These are phyloP conservation scores for Fusarium metavorans DNA, from an alignment of 2,329 filamentous ascomycete genomes.

Conservation along the genomic window DNA sequence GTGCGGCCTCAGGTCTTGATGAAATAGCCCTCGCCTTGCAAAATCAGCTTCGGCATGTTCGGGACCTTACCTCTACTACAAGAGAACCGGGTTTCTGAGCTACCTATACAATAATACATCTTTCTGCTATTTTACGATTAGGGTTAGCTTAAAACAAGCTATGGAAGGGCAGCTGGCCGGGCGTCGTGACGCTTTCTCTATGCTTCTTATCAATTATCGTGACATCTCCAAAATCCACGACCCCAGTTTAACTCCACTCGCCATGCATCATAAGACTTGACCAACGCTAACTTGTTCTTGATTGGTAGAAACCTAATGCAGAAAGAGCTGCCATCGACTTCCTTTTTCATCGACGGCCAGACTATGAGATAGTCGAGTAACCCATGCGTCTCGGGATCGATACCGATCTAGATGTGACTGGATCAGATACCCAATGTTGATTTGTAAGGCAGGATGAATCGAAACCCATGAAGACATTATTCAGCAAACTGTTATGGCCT, in stretches of 20 bases:
- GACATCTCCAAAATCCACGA: neutral
- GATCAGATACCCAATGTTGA: neutral
- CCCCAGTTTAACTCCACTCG: neutral
- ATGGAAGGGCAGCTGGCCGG: neutral
- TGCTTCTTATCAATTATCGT: neutral
- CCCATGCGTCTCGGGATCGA: neutral
- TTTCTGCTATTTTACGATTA: neutral
- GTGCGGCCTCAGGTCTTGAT: too few species aligned
- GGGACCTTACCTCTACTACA: neutral
- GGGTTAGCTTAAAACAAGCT: neutral
- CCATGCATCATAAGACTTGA: neutral
- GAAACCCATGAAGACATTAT: neutral
- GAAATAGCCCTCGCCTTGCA: too few species aligned
- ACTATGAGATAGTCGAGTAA: neutral
- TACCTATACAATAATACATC: too few species aligned
- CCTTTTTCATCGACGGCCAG: neutral
- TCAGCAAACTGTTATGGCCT: neutral
- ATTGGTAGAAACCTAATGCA: neutral
- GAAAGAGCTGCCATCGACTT: neutral
- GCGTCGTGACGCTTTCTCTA: neutral
- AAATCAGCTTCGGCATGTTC: neutral
- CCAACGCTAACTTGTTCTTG: neutral
- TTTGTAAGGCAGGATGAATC: neutral
- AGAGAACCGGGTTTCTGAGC: too few species aligned
- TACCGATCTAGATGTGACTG: neutral